Conservation (phyloP, 164 flowering plant species). For the Magnolia kwangsiensis region DNA sequence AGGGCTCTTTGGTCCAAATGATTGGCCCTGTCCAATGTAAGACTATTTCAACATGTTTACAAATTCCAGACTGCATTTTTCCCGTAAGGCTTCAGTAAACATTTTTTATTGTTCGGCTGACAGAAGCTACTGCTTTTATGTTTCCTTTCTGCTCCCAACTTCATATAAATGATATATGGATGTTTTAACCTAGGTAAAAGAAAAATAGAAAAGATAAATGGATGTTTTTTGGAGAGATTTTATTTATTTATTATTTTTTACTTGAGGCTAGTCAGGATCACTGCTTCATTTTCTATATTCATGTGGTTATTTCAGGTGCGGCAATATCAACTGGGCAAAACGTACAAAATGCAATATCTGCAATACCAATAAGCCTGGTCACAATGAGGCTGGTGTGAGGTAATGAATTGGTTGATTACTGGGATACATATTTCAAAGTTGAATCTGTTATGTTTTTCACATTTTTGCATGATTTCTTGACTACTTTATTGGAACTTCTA, state of each 20-base stretch:
- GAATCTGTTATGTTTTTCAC: neutral
- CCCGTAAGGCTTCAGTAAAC: too few species aligned
- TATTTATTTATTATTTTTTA: too few species aligned
- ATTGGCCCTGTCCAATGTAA: slow-evolving; percentile 99
- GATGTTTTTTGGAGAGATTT: neutral
- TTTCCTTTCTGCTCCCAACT: too few species aligned
- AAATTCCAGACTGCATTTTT: too few species aligned
- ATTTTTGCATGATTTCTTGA: too few species aligned
- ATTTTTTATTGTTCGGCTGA: too few species aligned
- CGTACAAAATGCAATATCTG: slow-evolving; percentile 91
- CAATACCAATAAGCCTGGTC: slow-evolving; percentile 97
- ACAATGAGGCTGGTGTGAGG: slow-evolving; percentile 95
- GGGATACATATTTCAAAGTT: neutral
- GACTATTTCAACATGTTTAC: slow-evolving; percentile 12
- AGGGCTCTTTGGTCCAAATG: slow-evolving; percentile 99
- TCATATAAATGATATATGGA: too few species aligned
- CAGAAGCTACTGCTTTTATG: too few species aligned
- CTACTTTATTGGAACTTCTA: too few species aligned
- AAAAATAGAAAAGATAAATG: neutral
- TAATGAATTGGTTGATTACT: slow-evolving; percentile 19
- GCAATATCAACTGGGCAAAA: slow-evolving; percentile 97
- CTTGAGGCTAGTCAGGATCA: too few species aligned
- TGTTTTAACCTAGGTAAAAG: neutral
- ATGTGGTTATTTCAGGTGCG: slow-evolving; percentile 64
- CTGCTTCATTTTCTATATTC: neutral